Conservation (phyloP, 148 eudicot species). For the Euryodendron excelsum region DNA sequence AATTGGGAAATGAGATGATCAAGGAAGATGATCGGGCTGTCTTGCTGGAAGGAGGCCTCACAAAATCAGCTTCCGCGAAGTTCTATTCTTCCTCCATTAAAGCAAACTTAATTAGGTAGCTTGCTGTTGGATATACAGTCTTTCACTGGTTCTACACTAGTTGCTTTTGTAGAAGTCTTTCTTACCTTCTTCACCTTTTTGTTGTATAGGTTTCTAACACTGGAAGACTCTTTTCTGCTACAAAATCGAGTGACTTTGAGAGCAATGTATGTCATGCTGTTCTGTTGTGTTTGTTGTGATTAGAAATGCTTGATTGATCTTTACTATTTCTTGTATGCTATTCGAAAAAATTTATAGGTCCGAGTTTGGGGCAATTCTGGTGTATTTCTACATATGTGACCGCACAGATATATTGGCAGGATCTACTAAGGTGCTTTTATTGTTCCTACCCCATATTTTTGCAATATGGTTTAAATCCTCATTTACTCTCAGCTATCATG, state of each 20-base stretch:
- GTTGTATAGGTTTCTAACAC: conserved; percentile 66
- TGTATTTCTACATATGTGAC: conserved; percentile 82
- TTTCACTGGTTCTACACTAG: not conserved
- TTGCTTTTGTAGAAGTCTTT: conserved; percentile 1
- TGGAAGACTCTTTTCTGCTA: conserved; percentile 88
- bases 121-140: conserved; percentile 19
- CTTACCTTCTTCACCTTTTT: conserved; percentile 19
- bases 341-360: conserved; percentile 45
- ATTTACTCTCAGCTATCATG: not conserved
- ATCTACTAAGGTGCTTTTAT: conserved; percentile 66
- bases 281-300: conserved; percentile 2
- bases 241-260: conserved; percentile 79
- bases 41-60: conserved; percentile 89
- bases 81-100: conserved; percentile 52
- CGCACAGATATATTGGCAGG: conserved; percentile 71
- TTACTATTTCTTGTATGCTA: conserved; percentile 7
- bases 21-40: conserved; percentile 85
- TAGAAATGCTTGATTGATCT: not conserved
- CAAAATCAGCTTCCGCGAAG: conserved; percentile 71
- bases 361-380: conserved; percentile 72
- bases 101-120: conserved; percentile 71
- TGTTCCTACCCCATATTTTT: not conserved
- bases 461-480: not conserved
- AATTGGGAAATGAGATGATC: conserved; percentile 59
- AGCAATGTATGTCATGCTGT: conserved; percentile 66